Percentiles rank a stretch among this genome's conserved stretches.
Evolutionary conservation across 2,329 filamentous ascomycete genomes (phyloP).

Genomic region (Fusarium incarnatum): DNA sequence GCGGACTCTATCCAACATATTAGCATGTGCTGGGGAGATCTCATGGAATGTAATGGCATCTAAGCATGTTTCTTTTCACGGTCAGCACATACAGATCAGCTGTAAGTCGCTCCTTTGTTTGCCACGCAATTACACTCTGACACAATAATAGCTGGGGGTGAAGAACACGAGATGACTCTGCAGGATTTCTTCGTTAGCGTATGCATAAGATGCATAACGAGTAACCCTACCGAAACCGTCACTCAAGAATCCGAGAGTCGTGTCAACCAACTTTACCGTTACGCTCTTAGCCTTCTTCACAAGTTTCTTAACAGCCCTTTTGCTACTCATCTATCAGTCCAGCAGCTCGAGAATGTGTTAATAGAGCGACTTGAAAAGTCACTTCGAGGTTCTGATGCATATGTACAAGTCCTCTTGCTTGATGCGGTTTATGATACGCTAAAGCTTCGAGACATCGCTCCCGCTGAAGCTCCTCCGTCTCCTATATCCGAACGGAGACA

Average conservation of each 20-base stretch:
- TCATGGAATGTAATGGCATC: conserved; percentile 78
- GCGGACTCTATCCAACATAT: conserved; percentile 79
- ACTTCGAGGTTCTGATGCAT: conserved; percentile 71
- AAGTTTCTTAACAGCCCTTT: conserved; percentile 75
- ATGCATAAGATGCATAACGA: conserved; percentile 70
- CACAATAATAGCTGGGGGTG: conserved; percentile 56
- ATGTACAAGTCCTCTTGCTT: conserved; percentile 81
- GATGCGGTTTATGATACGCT: conserved; percentile 82
- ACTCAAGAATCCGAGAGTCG: conserved; percentile 52
- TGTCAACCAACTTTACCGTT: conserved; percentile 76
- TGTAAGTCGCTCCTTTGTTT: conserved; percentile 57
- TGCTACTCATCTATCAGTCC: conserved; percentile 66
- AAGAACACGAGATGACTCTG: conserved; percentile 68
- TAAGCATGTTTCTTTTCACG: conserved; percentile 56
- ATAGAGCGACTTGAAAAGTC: conserved; percentile 75
- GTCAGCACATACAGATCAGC: conserved; percentile 51
- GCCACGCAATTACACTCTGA: conserved; percentile 32
- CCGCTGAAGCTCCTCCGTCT: conserved; percentile 56
- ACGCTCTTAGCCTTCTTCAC: conserved; percentile 75
- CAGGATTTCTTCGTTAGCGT: conserved; percentile 76
- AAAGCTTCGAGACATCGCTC: conserved; percentile 67
- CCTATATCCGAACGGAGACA: conserved; percentile 62
- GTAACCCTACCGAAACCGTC: conserved; percentile 35
- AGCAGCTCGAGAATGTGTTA: conserved; percentile 77
- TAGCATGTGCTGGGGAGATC: conserved; percentile 70